Evolutionary conservation across 2,329 filamentous ascomycete species (phyloP), one percentile per base, ranked within the genome.

Genomic region (Pyrenochaeta sp.): DNA sequence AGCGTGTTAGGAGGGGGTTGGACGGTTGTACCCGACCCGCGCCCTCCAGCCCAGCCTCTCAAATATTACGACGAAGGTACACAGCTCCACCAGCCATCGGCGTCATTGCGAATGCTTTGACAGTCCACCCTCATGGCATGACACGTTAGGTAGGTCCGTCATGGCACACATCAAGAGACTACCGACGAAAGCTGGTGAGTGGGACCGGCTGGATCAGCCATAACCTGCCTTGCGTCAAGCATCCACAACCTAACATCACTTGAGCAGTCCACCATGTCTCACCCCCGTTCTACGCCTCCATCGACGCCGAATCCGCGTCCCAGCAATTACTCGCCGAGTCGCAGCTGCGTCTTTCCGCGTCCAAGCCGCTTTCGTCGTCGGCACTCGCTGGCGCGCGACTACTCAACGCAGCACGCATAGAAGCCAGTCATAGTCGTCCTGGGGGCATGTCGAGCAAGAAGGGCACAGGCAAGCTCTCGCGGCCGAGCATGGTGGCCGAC

Each of bases 361-460:
- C 54, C n/a, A 49, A 55, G 20, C 33, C 21, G 21, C 49, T 41
- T 9, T 37, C 45, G 9, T 33, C 60, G 35, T 55, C 64, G 2
- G 60, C 66, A 11, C 51, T 64, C 9, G 31, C 53, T 11, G 63
- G 62, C 49, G 69, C 69, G 20, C 57, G 42, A 31, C 62, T 72
- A 2, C 63, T 75, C 29, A 75, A 75, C 51, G 61, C 65, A 15
- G 71, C 68, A 21, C 69, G 70, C 23, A 43, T 63, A 31, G 33
- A 56, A 15, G 49, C 47, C 10, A 53, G 35, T 2, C 48, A 41
- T 12, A 37, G 48, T 15, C 61, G 51, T 23, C 51, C 54, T 11
- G 17, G 47, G 30, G 33, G 42, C 4, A 51, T 45, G 44, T 35
- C 18, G 15, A 47, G 30, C 14, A 57, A 43, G 15, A 12, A 37